These are phyloP conservation scores for Lepiota subincarnata DNA, from an alignment of 768 basidiomycete species.

Conservation along the genomic window DNA sequence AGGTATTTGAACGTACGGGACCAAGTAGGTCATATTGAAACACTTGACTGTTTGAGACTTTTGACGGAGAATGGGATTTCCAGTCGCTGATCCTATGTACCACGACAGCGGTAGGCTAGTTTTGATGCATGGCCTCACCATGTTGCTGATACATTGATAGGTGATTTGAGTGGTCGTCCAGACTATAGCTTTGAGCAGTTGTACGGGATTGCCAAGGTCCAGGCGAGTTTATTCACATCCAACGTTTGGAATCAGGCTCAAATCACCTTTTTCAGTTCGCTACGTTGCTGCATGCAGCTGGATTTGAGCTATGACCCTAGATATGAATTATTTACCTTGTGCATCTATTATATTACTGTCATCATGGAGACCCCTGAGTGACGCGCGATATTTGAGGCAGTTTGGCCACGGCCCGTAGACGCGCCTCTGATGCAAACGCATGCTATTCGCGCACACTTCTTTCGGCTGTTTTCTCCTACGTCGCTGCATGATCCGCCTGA, in stretches of 20 bases:
- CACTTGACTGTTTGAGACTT: neutral
- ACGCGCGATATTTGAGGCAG: conserved; percentile 9
- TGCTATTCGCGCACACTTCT: neutral
- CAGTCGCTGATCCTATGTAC: conserved; percentile 87
- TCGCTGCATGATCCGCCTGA: neutral
- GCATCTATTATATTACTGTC: conserved; percentile 5
- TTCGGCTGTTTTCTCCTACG: neutral
- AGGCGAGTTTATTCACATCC: conserved; percentile 40
- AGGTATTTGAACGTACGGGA: conserved; percentile 85
- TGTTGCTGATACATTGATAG: conserved; percentile 25
- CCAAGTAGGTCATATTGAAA: conserved; percentile 40
- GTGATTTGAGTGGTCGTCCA: conserved; percentile 73
- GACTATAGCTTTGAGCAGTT: conserved; percentile 85
- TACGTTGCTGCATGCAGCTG: conserved; percentile 65
- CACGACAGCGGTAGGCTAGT: conserved; percentile 64
- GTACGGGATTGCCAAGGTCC: conserved; percentile 81
- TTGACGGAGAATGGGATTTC: neutral
- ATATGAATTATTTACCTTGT: neutral
- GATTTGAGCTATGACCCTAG: conserved; percentile 37
- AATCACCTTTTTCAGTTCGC: conserved; percentile 47
- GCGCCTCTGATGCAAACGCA: neutral
- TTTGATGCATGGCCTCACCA: neutral
- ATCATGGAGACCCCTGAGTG: neutral
- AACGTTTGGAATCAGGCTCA: neutral
- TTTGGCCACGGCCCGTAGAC: neutral